These are phyloP conservation scores for Penicillium sp. DNA, from an alignment of 2,329 filamentous ascomycete species.

Conservation along the genomic window DNA sequence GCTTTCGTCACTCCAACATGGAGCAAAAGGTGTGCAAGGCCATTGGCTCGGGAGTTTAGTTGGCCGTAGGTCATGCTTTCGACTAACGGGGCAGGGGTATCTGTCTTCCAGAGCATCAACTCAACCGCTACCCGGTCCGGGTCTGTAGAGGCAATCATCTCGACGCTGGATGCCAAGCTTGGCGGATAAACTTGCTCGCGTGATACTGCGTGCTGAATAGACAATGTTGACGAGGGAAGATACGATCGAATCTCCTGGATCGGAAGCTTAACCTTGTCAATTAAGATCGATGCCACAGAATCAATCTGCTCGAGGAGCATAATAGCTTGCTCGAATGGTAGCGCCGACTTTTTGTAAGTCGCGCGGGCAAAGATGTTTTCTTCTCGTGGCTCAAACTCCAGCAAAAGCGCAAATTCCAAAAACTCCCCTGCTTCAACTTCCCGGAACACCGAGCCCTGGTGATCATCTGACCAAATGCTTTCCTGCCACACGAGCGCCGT, in stretches of 20 bases:
- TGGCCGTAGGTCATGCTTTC: conserved; percentile 60
- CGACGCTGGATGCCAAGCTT: conserved; percentile 55
- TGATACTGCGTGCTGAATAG: conserved; percentile 49
- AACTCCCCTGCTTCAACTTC: conserved; percentile 65
- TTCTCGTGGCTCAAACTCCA: conserved; percentile 69
- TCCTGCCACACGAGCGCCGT: conserved; percentile 83
- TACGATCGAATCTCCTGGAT: conserved; percentile 32
- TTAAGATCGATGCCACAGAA: conserved; percentile 47
- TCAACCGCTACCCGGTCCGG: conserved; percentile 62
- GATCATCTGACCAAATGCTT: conserved; percentile 50
- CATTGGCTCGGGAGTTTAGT: conserved; percentile 64
- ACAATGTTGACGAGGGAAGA: conserved; percentile 42
- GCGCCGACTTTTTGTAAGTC: conserved; percentile 53
- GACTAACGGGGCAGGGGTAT: conserved; percentile 27
- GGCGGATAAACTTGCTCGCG: conserved; percentile 34
- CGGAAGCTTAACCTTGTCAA: conserved; percentile 35
- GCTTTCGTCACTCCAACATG: conserved; percentile 49
- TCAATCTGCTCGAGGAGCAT: conserved; percentile 63
- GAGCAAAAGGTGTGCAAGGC: conserved; percentile 58
- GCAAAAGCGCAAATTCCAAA: conserved; percentile 70
- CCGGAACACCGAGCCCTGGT: conserved; percentile 44
- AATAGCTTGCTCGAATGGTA: conserved; percentile 57
- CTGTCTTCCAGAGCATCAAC: conserved; percentile 55
- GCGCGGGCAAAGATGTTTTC: conserved; percentile 51
- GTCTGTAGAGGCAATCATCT: conserved; percentile 48